These are phyloP conservation scores for Nevesoporus exiguus DNA, from an alignment of 768 basidiomycete genomes.

Conservation along the genomic window DNA sequence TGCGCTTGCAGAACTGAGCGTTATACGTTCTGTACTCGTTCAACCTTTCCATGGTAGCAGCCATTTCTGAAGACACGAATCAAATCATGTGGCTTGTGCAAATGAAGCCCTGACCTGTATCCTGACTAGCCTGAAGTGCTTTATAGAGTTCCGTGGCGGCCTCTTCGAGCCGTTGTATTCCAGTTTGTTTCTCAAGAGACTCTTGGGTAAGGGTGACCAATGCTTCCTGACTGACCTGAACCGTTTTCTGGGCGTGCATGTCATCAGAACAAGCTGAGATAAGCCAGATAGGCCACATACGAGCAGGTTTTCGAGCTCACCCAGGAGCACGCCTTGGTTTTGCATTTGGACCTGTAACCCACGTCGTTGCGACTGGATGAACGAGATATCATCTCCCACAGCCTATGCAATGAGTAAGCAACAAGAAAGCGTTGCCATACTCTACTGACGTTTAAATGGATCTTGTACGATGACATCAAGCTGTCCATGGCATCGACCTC, in stretches of 20 bases:
- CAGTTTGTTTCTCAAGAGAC: slow-evolving; percentile 74
- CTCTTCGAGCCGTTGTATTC: slow-evolving; percentile 76
- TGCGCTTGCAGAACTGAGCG: slow-evolving; percentile 86
- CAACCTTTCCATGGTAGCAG: slow-evolving; percentile 92
- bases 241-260: slow-evolving; percentile 65
- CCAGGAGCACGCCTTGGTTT: slow-evolving; percentile 83
- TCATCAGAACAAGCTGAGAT: neutral
- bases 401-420: slow-evolving; percentile 49
- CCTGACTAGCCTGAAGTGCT: slow-evolving; percentile 84
- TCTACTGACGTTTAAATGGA: slow-evolving; percentile 82
- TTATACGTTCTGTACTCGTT: slow-evolving; percentile 91
- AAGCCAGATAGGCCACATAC: slow-evolving; percentile 38
- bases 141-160: slow-evolving; percentile 91
- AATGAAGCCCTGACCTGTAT: slow-evolving; percentile 56
- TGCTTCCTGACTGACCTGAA: slow-evolving; percentile 81
- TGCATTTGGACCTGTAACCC: slow-evolving; percentile 97
- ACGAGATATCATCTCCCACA: slow-evolving; percentile 91
- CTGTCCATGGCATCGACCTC: slow-evolving; percentile 91
- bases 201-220: slow-evolving; percentile 81
- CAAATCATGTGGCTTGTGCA: neutral
- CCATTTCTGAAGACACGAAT: slow-evolving; percentile 63
- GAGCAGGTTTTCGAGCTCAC: slow-evolving; percentile 84
- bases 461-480: slow-evolving; percentile 89
- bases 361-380: slow-evolving; percentile 94
- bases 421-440: neutral